Conservation (phyloP, 768 basidiomycete species). For the Lactarius tabidus region DNA sequence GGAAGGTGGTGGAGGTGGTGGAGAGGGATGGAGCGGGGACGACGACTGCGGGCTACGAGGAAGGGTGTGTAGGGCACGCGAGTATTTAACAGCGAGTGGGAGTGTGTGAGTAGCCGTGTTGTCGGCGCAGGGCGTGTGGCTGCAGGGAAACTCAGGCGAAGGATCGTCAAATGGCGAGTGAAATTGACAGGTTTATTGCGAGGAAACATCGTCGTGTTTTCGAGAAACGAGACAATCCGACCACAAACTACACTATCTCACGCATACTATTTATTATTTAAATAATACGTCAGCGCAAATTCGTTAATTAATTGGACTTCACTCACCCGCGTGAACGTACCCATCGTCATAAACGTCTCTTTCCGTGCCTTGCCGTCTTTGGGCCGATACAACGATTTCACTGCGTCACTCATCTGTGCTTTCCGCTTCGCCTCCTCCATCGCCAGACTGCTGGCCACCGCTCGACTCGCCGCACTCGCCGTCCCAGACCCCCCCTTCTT, state of each 20-base stretch:
- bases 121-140: constrained; percentile 7
- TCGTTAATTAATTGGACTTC: not conserved
- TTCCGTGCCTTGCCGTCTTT: constrained; percentile 57
- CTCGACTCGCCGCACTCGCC: constrained; percentile 48
- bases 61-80: constrained; percentile 5
- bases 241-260: constrained; percentile 23
- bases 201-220: not conserved
- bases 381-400: constrained; percentile 71
- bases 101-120: not conserved
- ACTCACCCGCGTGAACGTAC: constrained; percentile 87
- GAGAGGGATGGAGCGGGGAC: not conserved
- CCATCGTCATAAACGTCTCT: constrained; percentile 89
- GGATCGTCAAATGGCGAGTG: not conserved
- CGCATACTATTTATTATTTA: constrained; percentile 27
- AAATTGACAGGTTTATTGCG: not conserved
- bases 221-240: not conserved
- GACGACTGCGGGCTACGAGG: not conserved
- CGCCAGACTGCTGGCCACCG: constrained; percentile 67
- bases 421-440: constrained; percentile 81
- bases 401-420: constrained; percentile 79
- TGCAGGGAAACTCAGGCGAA: not conserved
- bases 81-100: constrained; percentile 12
- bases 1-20: constrained; percentile 1
- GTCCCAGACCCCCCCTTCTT: constrained; percentile 1
- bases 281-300: not conserved